Evolutionary conservation across 129 eudicot species (phyloP).

Genomic region (Logfia minima): DNA sequence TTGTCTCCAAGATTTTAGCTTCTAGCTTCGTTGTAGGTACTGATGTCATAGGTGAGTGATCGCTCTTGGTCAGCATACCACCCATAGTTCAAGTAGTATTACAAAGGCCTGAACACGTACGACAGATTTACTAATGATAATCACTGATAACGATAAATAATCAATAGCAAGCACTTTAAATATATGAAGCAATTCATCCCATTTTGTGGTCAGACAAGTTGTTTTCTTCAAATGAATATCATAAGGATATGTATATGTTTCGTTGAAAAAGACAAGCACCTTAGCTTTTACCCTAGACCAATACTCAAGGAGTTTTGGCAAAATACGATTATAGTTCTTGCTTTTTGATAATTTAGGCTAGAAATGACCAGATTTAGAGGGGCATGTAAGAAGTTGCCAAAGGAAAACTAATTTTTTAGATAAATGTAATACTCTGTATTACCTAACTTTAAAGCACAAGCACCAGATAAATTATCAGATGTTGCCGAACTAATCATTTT

Average conservation of each 20-base stretch:
- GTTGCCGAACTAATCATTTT: background rate
- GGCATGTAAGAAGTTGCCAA: background rate
- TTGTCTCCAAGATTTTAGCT: conserved; percentile 67
- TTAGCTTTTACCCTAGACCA: background rate
- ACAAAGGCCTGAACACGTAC: background rate
- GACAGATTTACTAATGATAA: background rate
- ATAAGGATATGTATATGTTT: background rate
- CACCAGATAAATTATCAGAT: background rate
- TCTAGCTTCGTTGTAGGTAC: conserved; percentile 69
- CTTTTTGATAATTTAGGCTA: background rate
- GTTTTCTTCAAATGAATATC: background rate
- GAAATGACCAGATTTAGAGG: background rate
- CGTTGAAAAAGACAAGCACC: background rate
- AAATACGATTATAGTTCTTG: background rate
- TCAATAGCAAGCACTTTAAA: background rate
- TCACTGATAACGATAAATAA: background rate
- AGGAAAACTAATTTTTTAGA: background rate
- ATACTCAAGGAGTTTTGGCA: background rate
- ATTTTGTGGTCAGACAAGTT: conserved; percentile 9
- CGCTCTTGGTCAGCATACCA: conserved; percentile 40
- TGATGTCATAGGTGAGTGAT: conserved; percentile 44
- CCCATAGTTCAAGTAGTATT: conserved; percentile 58
- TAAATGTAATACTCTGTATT: background rate
- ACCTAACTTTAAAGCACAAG: background rate
- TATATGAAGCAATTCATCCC: background rate